Evolutionary conservation across 1,284 basidiomycete genomes (phyloP), one percentile per base, ranked within the genome.

Genomic region (Sanguinoderma infundibulare): DNA sequence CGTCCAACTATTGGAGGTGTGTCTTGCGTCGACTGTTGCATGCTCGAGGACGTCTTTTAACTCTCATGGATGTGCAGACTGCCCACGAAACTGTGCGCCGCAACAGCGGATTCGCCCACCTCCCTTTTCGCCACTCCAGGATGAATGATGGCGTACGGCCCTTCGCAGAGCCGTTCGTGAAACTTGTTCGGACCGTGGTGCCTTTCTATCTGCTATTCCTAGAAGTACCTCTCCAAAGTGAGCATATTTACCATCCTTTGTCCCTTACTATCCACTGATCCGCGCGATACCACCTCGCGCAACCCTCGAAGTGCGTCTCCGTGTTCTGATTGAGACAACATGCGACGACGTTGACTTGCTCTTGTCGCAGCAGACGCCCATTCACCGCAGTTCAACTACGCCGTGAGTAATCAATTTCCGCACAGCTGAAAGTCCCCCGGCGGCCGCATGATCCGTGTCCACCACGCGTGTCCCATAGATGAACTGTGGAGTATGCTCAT

Each of bases 1-100:
- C 38, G 47, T 70, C 7, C 40, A 63, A 3, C 32, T 70, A n/a
- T 30, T 69, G 5, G 69, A 70, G 65, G 69, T 70, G 49, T 44
- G 65, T 26, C 47, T 9, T n/a, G 28, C 30, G 20, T 44, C 14
- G 42, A 10, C 38, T 17, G n/a, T 24, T 26, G 5, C 14, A 32
- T 8, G 10, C 52, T 47, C n/a, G 38, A 5, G 12, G 24, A 17
- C 20, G 15, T 32, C 7, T 14, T 20, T 51, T 22, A n/a, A 12
- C 24, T 34, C 30, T n/a, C 28, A 28, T 8, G 15, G n/a, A 28
- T 36, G 8, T n/a, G 3, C 28, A 70, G 69, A 65, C 67, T 6
- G 69, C 69, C 1, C 59, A 62, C 20, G 53, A 55, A 0, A 61
- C 53, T 30, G 67, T 70, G 5, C 59, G 60, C n/a, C 61, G 62